A percentile compares a stretch with the other conserved stretches of the same genome.
Evolutionary conservation across 495 filamentous ascomycete species (phyloP).

Genomic region (Lophiostoma macrostomum): DNA sequence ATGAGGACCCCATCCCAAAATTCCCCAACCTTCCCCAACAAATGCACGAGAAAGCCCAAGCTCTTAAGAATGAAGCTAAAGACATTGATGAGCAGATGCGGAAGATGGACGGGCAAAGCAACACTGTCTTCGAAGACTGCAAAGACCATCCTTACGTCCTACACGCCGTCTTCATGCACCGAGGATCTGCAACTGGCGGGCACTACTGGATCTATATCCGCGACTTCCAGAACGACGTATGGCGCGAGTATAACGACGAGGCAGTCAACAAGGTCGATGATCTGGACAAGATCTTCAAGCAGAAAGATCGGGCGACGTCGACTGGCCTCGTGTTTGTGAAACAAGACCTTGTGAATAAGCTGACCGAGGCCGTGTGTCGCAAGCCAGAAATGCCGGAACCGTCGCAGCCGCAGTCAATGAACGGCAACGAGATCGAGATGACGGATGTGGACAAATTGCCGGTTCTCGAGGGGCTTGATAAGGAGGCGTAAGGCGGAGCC

Average conservation of each 20-base stretch:
- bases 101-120: constrained; percentile 51
- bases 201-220: constrained; percentile 98
- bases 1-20: constrained; percentile 5
- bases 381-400: constrained; percentile 27
- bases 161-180: constrained; percentile 89
- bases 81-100: constrained; percentile 50
- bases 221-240: constrained; percentile 75
- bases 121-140: constrained; percentile 60
- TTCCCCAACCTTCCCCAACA: constrained; percentile 10
- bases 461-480: too few species aligned
- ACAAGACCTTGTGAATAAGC: constrained; percentile 55
- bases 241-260: constrained; percentile 94
- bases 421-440: constrained; percentile 17
- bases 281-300: constrained; percentile 62
- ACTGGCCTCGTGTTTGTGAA: constrained; percentile 88
- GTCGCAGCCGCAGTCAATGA: too few species aligned
- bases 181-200: constrained; percentile 63
- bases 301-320: constrained; percentile 57
- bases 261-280: constrained; percentile 67
- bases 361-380: constrained; percentile 61
- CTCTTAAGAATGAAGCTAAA: constrained; percentile 23
- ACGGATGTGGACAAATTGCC: constrained; percentile 9
- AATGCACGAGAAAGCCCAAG: background rate
- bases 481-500: too few species aligned
- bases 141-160: constrained; percentile 71